Evolutionary conservation across 305 asterid species (phyloP).

Genomic region (Stenogyne calaminthoides): DNA sequence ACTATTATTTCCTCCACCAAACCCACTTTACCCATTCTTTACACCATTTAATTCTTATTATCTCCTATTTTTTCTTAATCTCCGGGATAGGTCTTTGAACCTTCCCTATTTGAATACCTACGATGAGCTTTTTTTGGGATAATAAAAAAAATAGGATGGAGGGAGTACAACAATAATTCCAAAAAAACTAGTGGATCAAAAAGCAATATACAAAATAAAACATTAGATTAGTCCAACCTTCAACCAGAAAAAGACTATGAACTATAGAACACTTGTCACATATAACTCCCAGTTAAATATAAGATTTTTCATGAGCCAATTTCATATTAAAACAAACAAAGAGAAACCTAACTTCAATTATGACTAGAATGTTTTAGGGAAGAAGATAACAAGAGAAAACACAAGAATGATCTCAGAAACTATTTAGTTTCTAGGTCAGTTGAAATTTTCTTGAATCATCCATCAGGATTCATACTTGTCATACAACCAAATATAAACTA

Average conservation of each 20-base stretch:
- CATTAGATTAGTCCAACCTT: too few species aligned
- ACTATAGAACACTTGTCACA: not conserved
- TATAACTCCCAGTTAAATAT: not conserved
- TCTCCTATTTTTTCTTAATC: too few species aligned
- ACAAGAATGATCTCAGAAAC: not conserved
- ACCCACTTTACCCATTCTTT: too few species aligned
- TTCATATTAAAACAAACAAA: not conserved
- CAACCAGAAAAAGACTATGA: not conserved
- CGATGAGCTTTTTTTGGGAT: too few species aligned
- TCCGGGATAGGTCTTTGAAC: too few species aligned
- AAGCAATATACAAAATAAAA: too few species aligned
- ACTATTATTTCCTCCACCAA: too few species aligned
- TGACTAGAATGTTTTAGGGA: not conserved
- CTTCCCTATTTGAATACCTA: too few species aligned
- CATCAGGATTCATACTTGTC: not conserved
- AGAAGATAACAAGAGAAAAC: not conserved
- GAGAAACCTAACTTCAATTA: not conserved
- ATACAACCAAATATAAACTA: not conserved
- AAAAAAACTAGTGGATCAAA: too few species aligned
- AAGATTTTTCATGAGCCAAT: not conserved
- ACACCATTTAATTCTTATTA: too few species aligned
- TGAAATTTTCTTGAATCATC: conserved; percentile 2
- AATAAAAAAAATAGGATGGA: too few species aligned
- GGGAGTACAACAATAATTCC: not conserved
- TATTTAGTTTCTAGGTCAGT: too few species aligned